A percentile compares a stretch with the other conserved stretches of the same genome.
These are phyloP conservation scores for Phialocephala subalpina DNA, from an alignment of 2,329 filamentous ascomycete genomes.

Conservation along the genomic window DNA sequence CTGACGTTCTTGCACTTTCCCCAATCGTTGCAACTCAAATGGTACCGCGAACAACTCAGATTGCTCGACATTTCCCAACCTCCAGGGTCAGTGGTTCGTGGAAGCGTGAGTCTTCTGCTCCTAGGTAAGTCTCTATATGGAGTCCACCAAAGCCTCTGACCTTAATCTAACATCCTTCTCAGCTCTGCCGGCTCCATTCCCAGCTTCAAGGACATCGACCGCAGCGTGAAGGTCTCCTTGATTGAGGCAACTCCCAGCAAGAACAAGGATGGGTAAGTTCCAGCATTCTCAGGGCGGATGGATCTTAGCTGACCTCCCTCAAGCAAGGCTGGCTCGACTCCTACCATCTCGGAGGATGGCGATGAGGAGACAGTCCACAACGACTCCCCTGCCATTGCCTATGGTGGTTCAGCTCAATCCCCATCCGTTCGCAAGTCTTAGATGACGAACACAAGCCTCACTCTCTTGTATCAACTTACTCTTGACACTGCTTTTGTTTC, in stretches of 20 bases:
- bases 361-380: constrained; percentile 44
- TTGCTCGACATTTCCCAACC: constrained; percentile 41
- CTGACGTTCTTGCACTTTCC: constrained; percentile 58
- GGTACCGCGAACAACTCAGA: constrained; percentile 42
- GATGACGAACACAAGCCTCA: background rate
- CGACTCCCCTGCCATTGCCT: constrained; percentile 42
- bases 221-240: constrained; percentile 39
- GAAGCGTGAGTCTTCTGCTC: constrained; percentile 42
- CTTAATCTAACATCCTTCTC: constrained; percentile 15
- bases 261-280: constrained; percentile 39
- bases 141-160: background rate
- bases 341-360: constrained; percentile 44
- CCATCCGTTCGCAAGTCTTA: constrained; percentile 43
- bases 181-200: constrained; percentile 35
- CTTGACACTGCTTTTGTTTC: constrained; percentile 11
- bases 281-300: background rate
- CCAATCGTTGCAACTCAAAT: constrained; percentile 50
- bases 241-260: constrained; percentile 39
- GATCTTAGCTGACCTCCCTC: constrained; percentile 6
- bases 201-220: constrained; percentile 44
- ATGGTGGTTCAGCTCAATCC: constrained; percentile 36
- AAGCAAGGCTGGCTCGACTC: constrained; percentile 35
- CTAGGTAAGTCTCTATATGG: constrained; percentile 32
- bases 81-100: constrained; percentile 42
- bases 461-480: background rate